Percentiles rank a stretch among this genome's conserved stretches.
Evolutionary conservation across 208 protist species (phyloP).

Genomic region (Leishmania tropica): DNA sequence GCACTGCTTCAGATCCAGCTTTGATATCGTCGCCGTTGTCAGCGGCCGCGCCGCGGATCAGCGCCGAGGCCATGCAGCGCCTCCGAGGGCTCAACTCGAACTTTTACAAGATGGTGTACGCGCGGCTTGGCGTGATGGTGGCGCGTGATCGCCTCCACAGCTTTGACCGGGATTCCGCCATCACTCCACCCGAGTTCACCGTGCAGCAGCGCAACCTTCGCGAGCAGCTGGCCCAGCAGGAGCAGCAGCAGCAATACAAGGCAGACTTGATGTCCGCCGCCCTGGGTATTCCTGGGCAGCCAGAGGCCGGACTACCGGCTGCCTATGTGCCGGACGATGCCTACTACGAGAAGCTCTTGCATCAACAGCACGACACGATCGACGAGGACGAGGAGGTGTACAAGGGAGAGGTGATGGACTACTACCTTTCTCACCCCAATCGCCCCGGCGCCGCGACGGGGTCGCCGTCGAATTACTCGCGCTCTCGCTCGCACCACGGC

Average conservation of each 20-base stretch:
- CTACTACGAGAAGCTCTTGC: slow-evolving; percentile 71
- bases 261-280: slow-evolving; percentile 17
- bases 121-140: slow-evolving; percentile 76
- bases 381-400: slow-evolving; percentile 87
- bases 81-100: slow-evolving; percentile 46
- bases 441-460: neutral
- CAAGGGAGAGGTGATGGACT: slow-evolving; percentile 84
- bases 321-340: slow-evolving; percentile 76
- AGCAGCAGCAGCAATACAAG: slow-evolving; percentile 31
- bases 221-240: slow-evolving; percentile 39
- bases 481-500: slow-evolving; percentile 17
- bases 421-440: slow-evolving; percentile 60
- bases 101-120: slow-evolving; percentile 87
- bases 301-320: slow-evolving; percentile 47
- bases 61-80: slow-evolving; percentile 18
- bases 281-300: slow-evolving; percentile 11
- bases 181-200: slow-evolving; percentile 55
- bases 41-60: slow-evolving; percentile 4
- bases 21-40: slow-evolving; percentile 5
- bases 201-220: slow-evolving; percentile 56
- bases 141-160: slow-evolving; percentile 63
- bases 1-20: neutral
- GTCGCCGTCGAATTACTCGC: neutral
- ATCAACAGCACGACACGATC: slow-evolving; percentile 65
- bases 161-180: slow-evolving; percentile 41